These are phyloP conservation scores for Solanum tarapatanum DNA, from an alignment of 257 asterid species.

Conservation along the genomic window DNA sequence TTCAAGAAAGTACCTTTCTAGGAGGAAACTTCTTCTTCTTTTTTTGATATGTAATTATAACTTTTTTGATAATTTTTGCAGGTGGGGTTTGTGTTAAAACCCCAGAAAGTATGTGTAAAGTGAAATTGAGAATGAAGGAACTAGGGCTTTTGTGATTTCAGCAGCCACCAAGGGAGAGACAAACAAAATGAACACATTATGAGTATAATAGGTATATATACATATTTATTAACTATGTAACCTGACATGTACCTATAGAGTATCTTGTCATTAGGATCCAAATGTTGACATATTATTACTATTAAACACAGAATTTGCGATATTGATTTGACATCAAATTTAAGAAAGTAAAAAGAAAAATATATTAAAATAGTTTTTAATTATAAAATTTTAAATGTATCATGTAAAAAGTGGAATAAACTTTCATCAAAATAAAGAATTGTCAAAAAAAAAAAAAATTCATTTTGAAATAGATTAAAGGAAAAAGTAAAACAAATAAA, in stretches of 20 bases:
- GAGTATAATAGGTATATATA: not conserved
- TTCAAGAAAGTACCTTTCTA: not conserved
- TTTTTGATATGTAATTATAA: not conserved
- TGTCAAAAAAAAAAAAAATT: too few relatives aligned
- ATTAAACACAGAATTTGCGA: not conserved
- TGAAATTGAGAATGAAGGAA: not conserved
- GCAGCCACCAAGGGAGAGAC: not conserved
- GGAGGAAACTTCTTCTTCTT: not conserved
- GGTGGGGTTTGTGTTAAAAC: not conserved
- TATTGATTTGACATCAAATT: not conserved
- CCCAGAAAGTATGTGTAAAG: not conserved
- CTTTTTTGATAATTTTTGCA: not conserved
- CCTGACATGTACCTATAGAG: not conserved
- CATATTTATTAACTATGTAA: not conserved
- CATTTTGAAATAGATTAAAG: too few relatives aligned
- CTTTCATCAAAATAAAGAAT: too few relatives aligned
- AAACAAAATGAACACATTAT: not conserved
- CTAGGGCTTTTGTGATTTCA: not conserved
- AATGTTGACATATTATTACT: not conserved
- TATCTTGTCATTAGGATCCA: not conserved
- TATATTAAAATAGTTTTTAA: too few relatives aligned
- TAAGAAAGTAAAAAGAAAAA: not conserved
- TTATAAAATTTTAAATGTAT: too few relatives aligned
- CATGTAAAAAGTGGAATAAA: too few relatives aligned
- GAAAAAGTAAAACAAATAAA: too few relatives aligned